Percentiles rank a stretch among this genome's conserved stretches.
phyloP scores from a whole-genome alignment of 1,139 yeast species.

The Chernovozyma aurita region DNA sequence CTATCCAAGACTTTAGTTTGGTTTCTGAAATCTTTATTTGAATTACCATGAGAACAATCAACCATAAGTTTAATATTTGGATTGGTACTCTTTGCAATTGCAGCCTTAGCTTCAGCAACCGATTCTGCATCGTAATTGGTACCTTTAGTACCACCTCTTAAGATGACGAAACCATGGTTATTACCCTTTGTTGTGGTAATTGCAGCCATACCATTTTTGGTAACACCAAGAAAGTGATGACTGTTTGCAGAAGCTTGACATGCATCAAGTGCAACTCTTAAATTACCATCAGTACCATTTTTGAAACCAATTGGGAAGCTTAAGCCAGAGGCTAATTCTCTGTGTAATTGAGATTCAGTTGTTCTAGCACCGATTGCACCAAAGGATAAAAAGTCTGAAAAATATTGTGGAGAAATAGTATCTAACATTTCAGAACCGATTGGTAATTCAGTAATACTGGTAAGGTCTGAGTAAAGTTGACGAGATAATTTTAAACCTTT shows the following conservation, averaged over 20 bases:
- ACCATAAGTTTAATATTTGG: constrained; percentile 55
- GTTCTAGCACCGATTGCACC: constrained; percentile 99
- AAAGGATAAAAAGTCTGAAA: constrained; percentile 82
- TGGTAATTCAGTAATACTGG: constrained; percentile 62
- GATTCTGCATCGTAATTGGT: constrained; percentile 81
- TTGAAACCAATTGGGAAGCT: constrained; percentile 98
- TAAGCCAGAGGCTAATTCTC: constrained; percentile 92
- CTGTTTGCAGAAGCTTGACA: constrained; percentile 88
- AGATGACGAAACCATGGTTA: constrained; percentile 81
- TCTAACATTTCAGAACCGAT: constrained; percentile 98
- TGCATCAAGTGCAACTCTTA: constrained; percentile 92
- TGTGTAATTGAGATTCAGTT: constrained; percentile 93
- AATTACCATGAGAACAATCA: constrained; percentile 97
- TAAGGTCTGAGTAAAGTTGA: constrained; percentile 78
- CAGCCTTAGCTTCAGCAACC: constrained; percentile 64
- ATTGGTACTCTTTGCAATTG: constrained; percentile 59
- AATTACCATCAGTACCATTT: constrained; percentile 92
- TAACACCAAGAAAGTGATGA: constrained; percentile 90
- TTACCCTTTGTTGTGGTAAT: constrained; percentile 95
- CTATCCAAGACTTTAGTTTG: constrained; percentile 89
- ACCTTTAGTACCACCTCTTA: constrained; percentile 93
- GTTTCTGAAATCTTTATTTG: constrained; percentile 82
- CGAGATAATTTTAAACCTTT: constrained; percentile 89
- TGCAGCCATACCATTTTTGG: constrained; percentile 93
- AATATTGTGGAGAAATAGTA: constrained; percentile 91